Base-by-base conservation (phyloP, 352 stramenopile genomes). In the Pythium rhizo-oryzae region DNA sequence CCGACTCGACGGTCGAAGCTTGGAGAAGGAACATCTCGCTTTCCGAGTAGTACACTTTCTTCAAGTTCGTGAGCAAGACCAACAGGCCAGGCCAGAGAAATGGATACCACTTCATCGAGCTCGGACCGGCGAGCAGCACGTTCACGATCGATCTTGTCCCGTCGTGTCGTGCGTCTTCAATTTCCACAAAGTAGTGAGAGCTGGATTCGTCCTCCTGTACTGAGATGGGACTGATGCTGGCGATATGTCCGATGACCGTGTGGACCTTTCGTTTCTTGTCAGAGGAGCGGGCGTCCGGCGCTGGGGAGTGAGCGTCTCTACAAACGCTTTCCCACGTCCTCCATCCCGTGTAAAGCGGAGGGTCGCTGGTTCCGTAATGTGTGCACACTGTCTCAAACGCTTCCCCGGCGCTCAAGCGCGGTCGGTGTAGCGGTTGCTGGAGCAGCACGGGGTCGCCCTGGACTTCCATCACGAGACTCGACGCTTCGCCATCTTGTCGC, bases 151-250 rank as follows among this genome's bases (percentile, higher is more conserved):
- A 72, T n/a, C 30, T 35, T 16, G 46, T 55, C 11, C 19, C 41
- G 44, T 15, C 24, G 16, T 41, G 53, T 12, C 49, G 46, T 11
- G 53, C 47, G 47, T 65, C 23, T 30, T 90, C 83, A 15, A 93
- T 71, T 58, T 93, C 83, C 3, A 85, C 70, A 54, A 93, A 91
- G 46, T 85, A 93, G 62, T 93, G 82, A 28, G 74, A 79, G 25
- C 58, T 81, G 0, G 49, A 59, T 15, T 41, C 28, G 43, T 82
- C 70, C 18, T 78, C 67, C 61, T 87, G 79, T 16, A 71, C 68
- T 7, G 84, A 77, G 24, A 92, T 77, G 0, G 85, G 82, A 60
- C 83, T 92, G 28, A 93, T 71, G 25, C 70, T 76, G 16, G 62
- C 57, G 43, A 93, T 72, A 8, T 74, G 71, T 12, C 85, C 85